Evolutionary conservation across 176 grass and related monocot genomes (phyloP), one percentile per base, ranked within the genome.

Genomic region (Bothriochloa decipiens): DNA sequence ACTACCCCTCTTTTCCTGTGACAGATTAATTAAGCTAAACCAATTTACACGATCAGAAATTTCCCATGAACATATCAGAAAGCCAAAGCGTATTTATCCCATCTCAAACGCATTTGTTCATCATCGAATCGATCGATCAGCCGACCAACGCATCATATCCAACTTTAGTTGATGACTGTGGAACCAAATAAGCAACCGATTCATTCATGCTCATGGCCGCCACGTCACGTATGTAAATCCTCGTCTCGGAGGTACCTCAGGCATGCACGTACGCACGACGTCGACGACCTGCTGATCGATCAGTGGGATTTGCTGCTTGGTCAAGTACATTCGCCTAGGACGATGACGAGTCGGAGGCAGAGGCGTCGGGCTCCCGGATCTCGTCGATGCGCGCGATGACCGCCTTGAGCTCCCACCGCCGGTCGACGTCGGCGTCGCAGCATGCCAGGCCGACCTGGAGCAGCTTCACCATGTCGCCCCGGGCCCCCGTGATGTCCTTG

Each of bases 331-430:
- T 61, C 33, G 87, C 41, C 61, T 61, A 69, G 50, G 71, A 60
- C 49, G 78, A 16, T 28, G 63, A 63, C 52, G 50, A 60, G 0
- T 45, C 80, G 39, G 2, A 32, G 64, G 3, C 74, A 35, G 14
- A 3, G 39, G 70, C 40, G 11, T 87, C 89, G 6, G 81, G 89
- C 25, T 80, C 85, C 17, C 69, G 82, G 61, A 94, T 77, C 72
- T 92, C 91, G 78, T 96, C 96, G 52, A 99, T 96, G 65, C 79
- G 89, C 46, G 86, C 84, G 62, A 96, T 76, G 22, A 83, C 89
- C 18, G 68, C 68, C 77, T 92, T 92, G 83, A 96, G 77, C 7
- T 96, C 96, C 82, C 73, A 94, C 72, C 96, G 79, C 86, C 52
- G 86, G 26, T 92, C 96, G 29, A 95, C 83, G 86, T 96, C 85